These are phyloP conservation scores for Lactarius hengduanensis DNA, from an alignment of 768 basidiomycete genomes.

Conservation along the genomic window DNA sequence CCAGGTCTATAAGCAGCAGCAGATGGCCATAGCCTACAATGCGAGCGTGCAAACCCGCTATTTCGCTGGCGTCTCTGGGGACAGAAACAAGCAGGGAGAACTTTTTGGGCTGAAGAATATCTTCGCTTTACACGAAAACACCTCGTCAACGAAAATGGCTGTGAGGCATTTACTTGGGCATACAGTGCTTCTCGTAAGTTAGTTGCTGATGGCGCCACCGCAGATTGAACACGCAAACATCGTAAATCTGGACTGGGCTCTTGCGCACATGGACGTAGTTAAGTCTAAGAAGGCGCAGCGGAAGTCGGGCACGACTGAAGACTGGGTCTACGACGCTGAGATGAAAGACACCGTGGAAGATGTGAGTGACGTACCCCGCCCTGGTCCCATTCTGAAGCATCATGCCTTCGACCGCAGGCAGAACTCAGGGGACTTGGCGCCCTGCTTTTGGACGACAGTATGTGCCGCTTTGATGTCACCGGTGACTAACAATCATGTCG, in stretches of 20 bases:
- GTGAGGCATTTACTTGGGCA: conserved; percentile 41
- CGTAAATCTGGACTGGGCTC: conserved; percentile 76
- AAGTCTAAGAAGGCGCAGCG: conserved; percentile 34
- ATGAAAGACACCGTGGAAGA: conserved; percentile 43
- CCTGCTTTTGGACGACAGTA: conserved; percentile 42
- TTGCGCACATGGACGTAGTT: conserved; percentile 59
- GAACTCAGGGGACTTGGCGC: conserved; percentile 58
- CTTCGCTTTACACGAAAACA: conserved; percentile 71
- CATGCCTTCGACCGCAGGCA: conserved; percentile 30
- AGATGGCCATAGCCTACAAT: conserved; percentile 88
- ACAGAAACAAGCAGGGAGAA: conserved; percentile 71
- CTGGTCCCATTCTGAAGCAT: not conserved
- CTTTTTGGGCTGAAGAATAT: conserved; percentile 86
- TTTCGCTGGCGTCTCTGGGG: conserved; percentile 81
- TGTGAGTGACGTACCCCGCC: conserved; percentile 4
- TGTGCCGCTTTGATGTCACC: conserved; percentile 5
- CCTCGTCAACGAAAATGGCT: conserved; percentile 67
- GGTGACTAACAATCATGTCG: conserved; percentile 33
- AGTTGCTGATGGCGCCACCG: conserved; percentile 4
- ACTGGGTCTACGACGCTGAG: conserved; percentile 48
- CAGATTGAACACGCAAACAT: conserved; percentile 80
- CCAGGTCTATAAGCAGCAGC: conserved; percentile 91
- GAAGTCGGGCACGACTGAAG: conserved; percentile 32
- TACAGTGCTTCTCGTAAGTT: not conserved
- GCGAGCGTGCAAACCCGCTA: conserved; percentile 82